Percentiles rank a stretch among this genome's conserved stretches.
Conservation (phyloP, 148 eudicot genomes). For the Arbutus unedo region DNA sequence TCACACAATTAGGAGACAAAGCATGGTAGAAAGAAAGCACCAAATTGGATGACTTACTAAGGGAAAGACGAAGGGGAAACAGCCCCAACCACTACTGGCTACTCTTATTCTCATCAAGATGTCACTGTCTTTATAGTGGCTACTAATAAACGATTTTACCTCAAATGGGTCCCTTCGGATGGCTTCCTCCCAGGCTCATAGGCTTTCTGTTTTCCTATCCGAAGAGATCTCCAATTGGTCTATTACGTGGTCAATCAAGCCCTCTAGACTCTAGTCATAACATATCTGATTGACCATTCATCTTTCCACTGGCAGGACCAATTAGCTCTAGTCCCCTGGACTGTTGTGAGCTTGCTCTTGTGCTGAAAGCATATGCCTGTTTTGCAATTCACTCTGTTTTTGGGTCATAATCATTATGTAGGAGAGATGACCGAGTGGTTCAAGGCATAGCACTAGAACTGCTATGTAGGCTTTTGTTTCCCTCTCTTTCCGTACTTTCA, state of each 20-base stretch:
- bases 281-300: neutral
- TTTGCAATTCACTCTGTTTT: conserved; percentile 3
- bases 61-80: too few species aligned
- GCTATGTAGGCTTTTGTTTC: neutral
- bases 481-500: neutral
- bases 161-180: too few species aligned
- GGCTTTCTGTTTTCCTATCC: too few species aligned
- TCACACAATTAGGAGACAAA: neutral
- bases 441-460: neutral
- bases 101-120: too few species aligned
- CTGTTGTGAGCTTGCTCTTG: neutral
- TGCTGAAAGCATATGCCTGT: neutral
- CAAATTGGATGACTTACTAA: too few species aligned
- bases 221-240: too few species aligned
- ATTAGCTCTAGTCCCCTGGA: neutral
- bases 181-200: too few species aligned
- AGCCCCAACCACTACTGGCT: too few species aligned
- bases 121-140: too few species aligned
- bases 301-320: neutral
- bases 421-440: conserved; percentile 1
- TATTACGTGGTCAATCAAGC: neutral
- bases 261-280: neutral
- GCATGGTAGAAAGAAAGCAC: too few species aligned
- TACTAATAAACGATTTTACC: too few species aligned
- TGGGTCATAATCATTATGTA: conserved; percentile 4